A percentile compares a stretch with the other conserved stretches of the same genome.
phyloP scores from a whole-genome alignment of 75 land plant genomes.

The Picea sitchensis region DNA sequence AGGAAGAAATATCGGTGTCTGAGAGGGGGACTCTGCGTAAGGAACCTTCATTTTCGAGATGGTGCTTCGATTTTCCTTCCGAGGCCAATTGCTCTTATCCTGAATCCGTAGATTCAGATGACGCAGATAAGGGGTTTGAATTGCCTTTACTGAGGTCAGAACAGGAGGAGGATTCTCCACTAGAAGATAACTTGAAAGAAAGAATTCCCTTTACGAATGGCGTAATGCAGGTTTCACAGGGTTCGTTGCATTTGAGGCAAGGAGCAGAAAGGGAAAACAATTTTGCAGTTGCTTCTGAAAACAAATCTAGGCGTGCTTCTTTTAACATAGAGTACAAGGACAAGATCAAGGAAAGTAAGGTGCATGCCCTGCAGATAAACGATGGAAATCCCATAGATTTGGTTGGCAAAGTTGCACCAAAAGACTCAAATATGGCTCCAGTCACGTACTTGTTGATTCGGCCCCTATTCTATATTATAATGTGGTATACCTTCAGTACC shows the following conservation, averaged over 20 bases:
- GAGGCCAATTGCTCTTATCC: background rate
- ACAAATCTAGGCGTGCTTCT: slow-evolving; percentile 6
- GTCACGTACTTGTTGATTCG: slow-evolving; percentile 32
- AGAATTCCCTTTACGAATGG: background rate
- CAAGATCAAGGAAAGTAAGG: background rate
- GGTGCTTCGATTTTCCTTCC: slow-evolving; percentile 34
- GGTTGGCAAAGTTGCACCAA: background rate
- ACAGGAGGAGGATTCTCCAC: slow-evolving; percentile 10
- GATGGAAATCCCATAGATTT: slow-evolving; percentile 6
- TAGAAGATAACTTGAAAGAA: background rate
- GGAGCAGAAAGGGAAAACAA: background rate
- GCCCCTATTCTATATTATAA: slow-evolving; percentile 57
- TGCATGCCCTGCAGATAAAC: slow-evolving; percentile 2
- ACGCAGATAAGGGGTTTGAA: slow-evolving; percentile 34
- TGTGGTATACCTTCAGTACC: slow-evolving; percentile 95
- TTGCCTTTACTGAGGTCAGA: slow-evolving; percentile 22
- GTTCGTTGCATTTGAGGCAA: background rate
- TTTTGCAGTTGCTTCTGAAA: background rate
- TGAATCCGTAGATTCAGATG: background rate
- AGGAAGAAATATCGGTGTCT: background rate
- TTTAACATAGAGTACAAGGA: slow-evolving; percentile 30
- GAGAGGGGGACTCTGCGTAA: slow-evolving; percentile 12
- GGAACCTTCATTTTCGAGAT: slow-evolving; percentile 50
- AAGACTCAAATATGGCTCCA: slow-evolving; percentile 15
- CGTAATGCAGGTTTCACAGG: background rate